A percentile compares a stretch with the other conserved stretches of the same genome.
Conservation (phyloP, 2,329 filamentous ascomycete species). For the Clonostachys byssicola region DNA sequence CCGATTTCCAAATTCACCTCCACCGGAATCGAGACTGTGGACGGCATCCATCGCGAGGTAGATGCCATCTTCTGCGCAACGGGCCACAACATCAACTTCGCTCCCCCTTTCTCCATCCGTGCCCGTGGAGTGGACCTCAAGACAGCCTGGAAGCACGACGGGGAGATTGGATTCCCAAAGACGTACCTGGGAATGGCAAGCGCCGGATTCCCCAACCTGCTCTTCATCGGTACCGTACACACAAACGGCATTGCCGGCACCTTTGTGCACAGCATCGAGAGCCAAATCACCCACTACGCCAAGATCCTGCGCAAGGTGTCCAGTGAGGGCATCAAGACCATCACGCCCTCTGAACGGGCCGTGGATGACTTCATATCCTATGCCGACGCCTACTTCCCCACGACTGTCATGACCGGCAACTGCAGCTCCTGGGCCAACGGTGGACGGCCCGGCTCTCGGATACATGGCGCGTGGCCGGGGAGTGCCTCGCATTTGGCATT, state of each 20-base stretch:
- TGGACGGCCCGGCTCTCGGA: slow-evolving; percentile 53
- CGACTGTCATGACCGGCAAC: slow-evolving; percentile 52
- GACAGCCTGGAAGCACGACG: slow-evolving; percentile 30
- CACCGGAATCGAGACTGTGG: slow-evolving; percentile 54
- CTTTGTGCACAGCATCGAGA: slow-evolving; percentile 64
- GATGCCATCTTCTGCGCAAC: slow-evolving; percentile 16
- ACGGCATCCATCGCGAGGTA: slow-evolving; percentile 20
- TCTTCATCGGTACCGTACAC: slow-evolving; percentile 61
- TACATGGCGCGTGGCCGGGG: slow-evolving; percentile 68
- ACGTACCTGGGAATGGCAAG: slow-evolving; percentile 62
- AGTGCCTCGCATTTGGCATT: slow-evolving; percentile 59
- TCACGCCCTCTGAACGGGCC: slow-evolving; percentile 52
- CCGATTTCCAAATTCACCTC: slow-evolving; percentile 8
- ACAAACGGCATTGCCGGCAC: slow-evolving; percentile 58
- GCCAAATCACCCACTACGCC: slow-evolving; percentile 60
- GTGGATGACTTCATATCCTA: slow-evolving; percentile 62
- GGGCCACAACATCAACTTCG: slow-evolving; percentile 16
- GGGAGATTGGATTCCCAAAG: slow-evolving; percentile 58
- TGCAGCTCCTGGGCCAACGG: slow-evolving; percentile 74
- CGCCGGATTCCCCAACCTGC: slow-evolving; percentile 63
- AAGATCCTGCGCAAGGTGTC: slow-evolving; percentile 64
- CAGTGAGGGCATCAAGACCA: slow-evolving; percentile 60
- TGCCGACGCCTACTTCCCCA: slow-evolving; percentile 49
- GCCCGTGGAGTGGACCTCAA: slow-evolving; percentile 21
- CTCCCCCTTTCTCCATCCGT: slow-evolving; percentile 33